Evolutionary conservation across 2,329 filamentous ascomycete genomes (phyloP).

Genomic region (Fusarium multiceps): DNA sequence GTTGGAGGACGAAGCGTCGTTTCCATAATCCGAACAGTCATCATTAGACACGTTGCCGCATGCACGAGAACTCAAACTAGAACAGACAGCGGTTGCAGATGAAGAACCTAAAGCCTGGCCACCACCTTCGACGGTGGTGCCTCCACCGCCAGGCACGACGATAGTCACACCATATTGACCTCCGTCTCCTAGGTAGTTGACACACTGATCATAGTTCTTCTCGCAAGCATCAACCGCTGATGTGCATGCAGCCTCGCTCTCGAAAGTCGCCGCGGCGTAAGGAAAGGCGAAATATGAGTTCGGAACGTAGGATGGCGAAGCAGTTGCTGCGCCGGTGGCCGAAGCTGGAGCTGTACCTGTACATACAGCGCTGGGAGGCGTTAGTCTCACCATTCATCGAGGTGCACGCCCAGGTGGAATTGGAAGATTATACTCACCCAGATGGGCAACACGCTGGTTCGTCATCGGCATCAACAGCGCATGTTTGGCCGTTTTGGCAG

Average conservation of each 20-base stretch:
- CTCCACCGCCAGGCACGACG: constrained; percentile 63
- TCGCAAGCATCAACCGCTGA: constrained; percentile 64
- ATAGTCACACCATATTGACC: constrained; percentile 65
- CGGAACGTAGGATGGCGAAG: constrained; percentile 62
- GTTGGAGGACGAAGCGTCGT: constrained; percentile 24
- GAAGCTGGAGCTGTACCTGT: constrained; percentile 64
- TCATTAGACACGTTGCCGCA: constrained; percentile 59
- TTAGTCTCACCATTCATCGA: constrained; percentile 20
- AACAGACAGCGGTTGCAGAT: constrained; percentile 65
- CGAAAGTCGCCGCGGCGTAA: constrained; percentile 64
- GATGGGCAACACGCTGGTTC: constrained; percentile 66
- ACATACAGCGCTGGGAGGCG: constrained; percentile 60
- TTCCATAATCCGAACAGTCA: constrained; percentile 52
- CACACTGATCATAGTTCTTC: constrained; percentile 65
- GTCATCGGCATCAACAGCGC: constrained; percentile 60
- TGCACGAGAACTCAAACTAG: constrained; percentile 64
- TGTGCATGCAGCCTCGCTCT: constrained; percentile 62
- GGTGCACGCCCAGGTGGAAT: background rate
- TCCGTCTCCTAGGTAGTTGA: constrained; percentile 58
- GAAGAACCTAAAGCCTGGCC: constrained; percentile 55
- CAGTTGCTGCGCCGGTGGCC: constrained; percentile 52
- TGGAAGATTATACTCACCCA: constrained; percentile 54
- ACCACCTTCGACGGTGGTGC: constrained; percentile 61
- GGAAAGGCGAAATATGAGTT: constrained; percentile 72
- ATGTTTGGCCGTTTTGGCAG: constrained; percentile 63